Evolutionary conservation across 495 filamentous ascomycete species (phyloP), one percentile per base, ranked within the genome.

Genomic region (Niebla homalea): DNA sequence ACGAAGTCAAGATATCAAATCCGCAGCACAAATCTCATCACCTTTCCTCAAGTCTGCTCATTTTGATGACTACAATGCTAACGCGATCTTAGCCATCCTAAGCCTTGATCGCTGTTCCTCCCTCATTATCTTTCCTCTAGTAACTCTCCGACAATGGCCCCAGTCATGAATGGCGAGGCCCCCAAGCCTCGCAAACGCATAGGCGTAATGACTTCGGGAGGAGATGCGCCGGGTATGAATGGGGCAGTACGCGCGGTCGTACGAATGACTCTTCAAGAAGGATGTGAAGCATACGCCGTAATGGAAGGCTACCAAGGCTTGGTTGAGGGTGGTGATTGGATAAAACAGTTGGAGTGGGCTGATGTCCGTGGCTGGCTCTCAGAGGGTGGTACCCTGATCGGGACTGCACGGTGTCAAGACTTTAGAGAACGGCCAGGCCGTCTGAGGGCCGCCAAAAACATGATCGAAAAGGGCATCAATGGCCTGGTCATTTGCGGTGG

Each of bases 151-250:
- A 43, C 8, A 3, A 57, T 57, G 55, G 51, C 51, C 19, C 29
- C 53, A 40, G 4, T 12, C 36, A 19, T 16, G n/a, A 55, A 50
- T 12, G 52, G 52, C 26, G 36, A 11, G 18, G 48, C 57, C 0
- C 38, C 50, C 10, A 32, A 32, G 29, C 68, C 66, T 11, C 55
- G 70, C 42, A 75, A 73, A 60, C 80, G 83, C 56, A 93, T 99
- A 60, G 93, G 79, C 43, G 83, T 97, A 52, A 86, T 99, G 83
- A 99, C 93, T 53, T 92, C 85, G 53, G 93, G 93, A 55, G 93
- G 93, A 58, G 93, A 99, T 72, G 87, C 90, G 36, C 92, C 93
- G 4, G 93, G 93, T 58, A 99, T 99, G 93, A 97, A 94, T 64
- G 88, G 84, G 40, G 87, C 85, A 20, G 89, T 96, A 10, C 77